phyloP scores from a whole-genome alignment of 2,329 filamentous ascomycete species.

The Ophiostoma fasciatum region DNA sequence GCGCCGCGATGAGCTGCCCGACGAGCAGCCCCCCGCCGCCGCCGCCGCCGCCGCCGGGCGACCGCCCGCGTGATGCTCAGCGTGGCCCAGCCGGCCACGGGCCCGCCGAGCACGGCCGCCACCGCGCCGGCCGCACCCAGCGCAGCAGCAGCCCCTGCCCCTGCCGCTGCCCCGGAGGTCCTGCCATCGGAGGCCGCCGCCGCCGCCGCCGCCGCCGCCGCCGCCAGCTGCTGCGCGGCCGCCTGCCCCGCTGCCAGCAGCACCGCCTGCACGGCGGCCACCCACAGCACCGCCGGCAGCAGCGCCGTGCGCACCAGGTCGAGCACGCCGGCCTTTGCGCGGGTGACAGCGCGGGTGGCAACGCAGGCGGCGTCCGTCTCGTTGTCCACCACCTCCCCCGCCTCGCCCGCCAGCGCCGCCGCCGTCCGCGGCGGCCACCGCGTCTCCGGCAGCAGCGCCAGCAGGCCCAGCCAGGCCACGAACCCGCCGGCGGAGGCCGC shows the following conservation, averaged over 20 bases:
- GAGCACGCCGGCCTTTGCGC: slow-evolving; percentile 14
- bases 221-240: slow-evolving; percentile 14
- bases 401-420: slow-evolving; percentile 14
- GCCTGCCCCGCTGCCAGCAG: slow-evolving; percentile 17
- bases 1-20: background rate
- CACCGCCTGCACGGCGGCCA: slow-evolving; percentile 16
- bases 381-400: background rate
- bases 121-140: slow-evolving; percentile 2
- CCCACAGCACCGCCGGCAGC: slow-evolving; percentile 21
- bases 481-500: slow-evolving; percentile 17
- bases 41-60: background rate
- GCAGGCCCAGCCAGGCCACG: slow-evolving; percentile 20
- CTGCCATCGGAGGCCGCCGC: slow-evolving; percentile 18
- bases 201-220: slow-evolving; percentile 16
- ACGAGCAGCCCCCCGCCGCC: background rate
- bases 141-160: slow-evolving; percentile 13
- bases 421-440: slow-evolving; percentile 16
- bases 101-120: slow-evolving; percentile 16
- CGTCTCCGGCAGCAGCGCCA: slow-evolving; percentile 21
- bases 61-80: slow-evolving; percentile 17
- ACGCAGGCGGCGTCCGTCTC: background rate
- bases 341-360: too few relatives aligned
- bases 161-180: slow-evolving; percentile 17
- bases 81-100: slow-evolving; percentile 16
- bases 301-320: slow-evolving; percentile 19